Evolutionary conservation across 345 rosid species (phyloP).

Genomic region (Conringia planisiliqua): DNA sequence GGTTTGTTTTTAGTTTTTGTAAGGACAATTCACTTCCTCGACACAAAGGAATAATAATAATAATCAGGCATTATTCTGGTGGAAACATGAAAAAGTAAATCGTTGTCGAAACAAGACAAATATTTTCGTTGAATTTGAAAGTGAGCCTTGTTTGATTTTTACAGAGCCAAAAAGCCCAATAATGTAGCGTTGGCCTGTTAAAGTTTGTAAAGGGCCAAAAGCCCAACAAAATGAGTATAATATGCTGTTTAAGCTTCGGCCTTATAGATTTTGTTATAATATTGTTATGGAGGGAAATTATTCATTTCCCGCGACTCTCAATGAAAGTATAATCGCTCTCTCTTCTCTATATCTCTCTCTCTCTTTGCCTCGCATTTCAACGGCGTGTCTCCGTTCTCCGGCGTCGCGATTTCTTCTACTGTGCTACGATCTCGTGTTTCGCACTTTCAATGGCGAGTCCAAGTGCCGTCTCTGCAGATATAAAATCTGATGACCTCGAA

Average conservation of each 20-base stretch:
- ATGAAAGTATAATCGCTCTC: background rate
- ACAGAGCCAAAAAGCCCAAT: no score
- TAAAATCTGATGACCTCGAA: slow-evolving; percentile 58
- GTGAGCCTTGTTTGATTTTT: no score
- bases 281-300: slow-evolving; percentile 23
- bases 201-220: background rate
- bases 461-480: slow-evolving; percentile 29
- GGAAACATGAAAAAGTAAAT: no score
- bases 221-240: background rate
- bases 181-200: background rate
- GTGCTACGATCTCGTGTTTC: background rate
- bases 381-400: background rate
- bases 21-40: background rate
- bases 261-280: background rate
- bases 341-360: no score
- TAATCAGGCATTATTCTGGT: no score
- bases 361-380: background rate
- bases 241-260: background rate
- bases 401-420: slow-evolving; percentile 6
- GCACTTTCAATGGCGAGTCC: slow-evolving; percentile 40
- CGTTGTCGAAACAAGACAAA: no score
- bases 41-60: background rate
- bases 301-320: slow-evolving; percentile 25
- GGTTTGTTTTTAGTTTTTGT: background rate
- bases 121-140: no score